Evolutionary conservation across 495 filamentous ascomycete species (phyloP).

Genomic region (Penicillium simplicissimum): DNA sequence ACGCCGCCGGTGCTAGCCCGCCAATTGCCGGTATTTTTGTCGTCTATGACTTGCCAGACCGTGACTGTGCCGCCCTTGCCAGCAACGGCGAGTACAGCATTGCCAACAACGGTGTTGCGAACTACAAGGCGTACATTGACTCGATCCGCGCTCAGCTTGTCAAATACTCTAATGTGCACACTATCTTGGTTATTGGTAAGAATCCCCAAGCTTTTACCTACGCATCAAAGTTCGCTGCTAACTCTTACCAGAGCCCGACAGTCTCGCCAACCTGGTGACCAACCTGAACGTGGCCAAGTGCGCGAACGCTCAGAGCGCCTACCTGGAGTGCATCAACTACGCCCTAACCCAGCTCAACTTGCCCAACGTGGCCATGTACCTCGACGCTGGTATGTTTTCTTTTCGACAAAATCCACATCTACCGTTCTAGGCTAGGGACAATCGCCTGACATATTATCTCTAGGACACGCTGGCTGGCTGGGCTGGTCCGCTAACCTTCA

Average conservation of each 20-base stretch:
- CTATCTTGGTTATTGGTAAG: conserved; percentile 54
- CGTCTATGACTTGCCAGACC: conserved; percentile 75
- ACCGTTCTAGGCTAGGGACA: background rate
- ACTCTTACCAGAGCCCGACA: conserved; percentile 70
- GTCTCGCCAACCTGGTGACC: conserved; percentile 78
- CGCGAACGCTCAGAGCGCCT: conserved; percentile 59
- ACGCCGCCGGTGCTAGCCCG: conserved; percentile 53
- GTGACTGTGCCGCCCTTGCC: conserved; percentile 75
- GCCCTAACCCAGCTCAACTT: conserved; percentile 71
- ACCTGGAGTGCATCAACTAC: conserved; percentile 70
- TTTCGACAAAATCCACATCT: background rate
- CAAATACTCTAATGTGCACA: conserved; percentile 34
- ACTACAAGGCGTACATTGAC: conserved; percentile 76
- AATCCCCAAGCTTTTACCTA: conserved; percentile 19
- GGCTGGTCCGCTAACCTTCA: conserved; percentile 79
- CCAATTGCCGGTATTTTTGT: conserved; percentile 58
- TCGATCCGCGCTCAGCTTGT: conserved; percentile 37
- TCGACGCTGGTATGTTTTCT: conserved; percentile 63
- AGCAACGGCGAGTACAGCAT: conserved; percentile 75
- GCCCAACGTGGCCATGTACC: conserved; percentile 78
- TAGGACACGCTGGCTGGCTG: conserved; percentile 66
- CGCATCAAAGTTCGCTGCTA: conserved; percentile 37
- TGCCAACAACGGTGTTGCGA: conserved; percentile 55
- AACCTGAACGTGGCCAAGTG: conserved; percentile 66
- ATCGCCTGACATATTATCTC: background rate